Evolutionary conservation across 1,139 yeast genomes (phyloP), one percentile per base, ranked within the genome.

Genomic region (Lizanozyma gosingica): DNA sequence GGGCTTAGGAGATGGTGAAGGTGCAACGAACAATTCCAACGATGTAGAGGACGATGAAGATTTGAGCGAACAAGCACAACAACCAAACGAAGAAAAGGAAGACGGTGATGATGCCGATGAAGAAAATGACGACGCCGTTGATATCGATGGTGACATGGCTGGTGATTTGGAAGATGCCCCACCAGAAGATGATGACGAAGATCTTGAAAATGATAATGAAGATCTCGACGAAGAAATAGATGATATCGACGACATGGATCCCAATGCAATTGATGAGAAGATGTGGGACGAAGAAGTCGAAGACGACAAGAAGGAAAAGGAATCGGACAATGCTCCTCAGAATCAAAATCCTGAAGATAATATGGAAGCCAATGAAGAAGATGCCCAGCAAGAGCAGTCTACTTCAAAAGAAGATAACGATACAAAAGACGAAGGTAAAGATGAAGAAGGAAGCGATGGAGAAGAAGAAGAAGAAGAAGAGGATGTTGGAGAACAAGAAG

Each of bases 1-100:
- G n/a, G 98, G 98, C 9, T 68, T 92, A 35, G 99, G 98, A 38
- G 97, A 92, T 57, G 98, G 97, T 17, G 88, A 83, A 45, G 97
- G 96, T 46, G 95, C 84, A 3, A 73, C 78, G 33, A 79, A 79
- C 51, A 81, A 82, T 52, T 78, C 94, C 0, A 82, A 88, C 39
- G 96, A 88, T 55, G 84, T 83, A 41, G 95, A 83, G 45, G 95
- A 90, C 40, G 97, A 92, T 50, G 97, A 90, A 50, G 97, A 92
- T 57, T 69, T 90, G 41, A 70, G 81, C 6, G 97, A 92, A 55
- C 82, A 86, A 54, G 96, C 96, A 2, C 94, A 88, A 55, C 78
- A 81, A 40, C 85, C 82, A 6, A 86, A 88, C 52, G 78, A 83
- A 43, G 94, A 87, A 32, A 76, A 83, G 45, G 76, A 82, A 39